Conservation (phyloP, 192 early-diverging fungal genomes). For the Coemansia furcata region DNA sequence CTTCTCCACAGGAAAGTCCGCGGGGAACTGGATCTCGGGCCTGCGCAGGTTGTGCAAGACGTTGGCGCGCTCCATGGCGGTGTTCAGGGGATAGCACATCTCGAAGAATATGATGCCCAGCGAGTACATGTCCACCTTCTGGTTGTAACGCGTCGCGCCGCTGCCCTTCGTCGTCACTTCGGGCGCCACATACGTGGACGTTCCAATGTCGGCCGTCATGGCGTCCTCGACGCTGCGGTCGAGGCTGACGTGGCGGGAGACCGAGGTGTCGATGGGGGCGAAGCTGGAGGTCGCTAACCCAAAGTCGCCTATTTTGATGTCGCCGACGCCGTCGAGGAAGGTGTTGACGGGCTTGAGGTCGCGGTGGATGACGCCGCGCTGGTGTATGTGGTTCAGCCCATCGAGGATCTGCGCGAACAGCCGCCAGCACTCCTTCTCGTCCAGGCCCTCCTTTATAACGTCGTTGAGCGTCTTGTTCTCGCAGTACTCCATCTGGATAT, state of each 20-base stretch:
- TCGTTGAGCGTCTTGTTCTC: conserved; percentile 89
- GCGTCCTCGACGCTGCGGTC: conserved; percentile 56
- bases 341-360: conserved; percentile 76
- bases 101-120: conserved; percentile 94
- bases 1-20: conserved; percentile 63
- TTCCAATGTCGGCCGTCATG: conserved; percentile 81
- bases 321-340: conserved; percentile 55
- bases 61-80: conserved; percentile 83
- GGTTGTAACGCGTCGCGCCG: conserved; percentile 57
- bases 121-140: conserved; percentile 88
- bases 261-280: conserved; percentile 30
- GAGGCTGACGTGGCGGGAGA: conserved; percentile 22
- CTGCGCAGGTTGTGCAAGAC: conserved; percentile 63
- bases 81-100: conserved; percentile 80
- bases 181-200: conserved; percentile 84
- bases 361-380: conserved; percentile 75
- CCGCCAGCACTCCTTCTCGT: conserved; percentile 79
- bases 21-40: conserved; percentile 40
- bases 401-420: conserved; percentile 89
- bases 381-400: conserved; percentile 85
- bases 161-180: conserved; percentile 48
- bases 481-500: conserved; percentile 99
- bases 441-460: conserved; percentile 74
- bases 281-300: conserved; percentile 74
- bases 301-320: conserved; percentile 91